A percentile compares a stretch with the other conserved stretches of the same genome.
phyloP scores from a whole-genome alignment of 257 asterid species.

The Gynochthodes officinalis region DNA sequence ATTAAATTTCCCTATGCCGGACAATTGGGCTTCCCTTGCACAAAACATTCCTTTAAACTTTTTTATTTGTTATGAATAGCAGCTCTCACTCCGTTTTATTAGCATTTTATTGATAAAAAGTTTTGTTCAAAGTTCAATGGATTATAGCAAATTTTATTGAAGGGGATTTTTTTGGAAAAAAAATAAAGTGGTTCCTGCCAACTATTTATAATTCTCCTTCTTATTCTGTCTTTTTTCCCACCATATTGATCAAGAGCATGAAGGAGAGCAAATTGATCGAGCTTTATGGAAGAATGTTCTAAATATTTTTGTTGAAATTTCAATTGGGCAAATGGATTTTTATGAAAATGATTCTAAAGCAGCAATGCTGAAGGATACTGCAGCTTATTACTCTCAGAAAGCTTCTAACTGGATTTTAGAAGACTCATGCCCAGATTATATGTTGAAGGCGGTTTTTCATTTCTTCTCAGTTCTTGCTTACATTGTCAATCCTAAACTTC shows the following conservation, averaged over 20 bases:
- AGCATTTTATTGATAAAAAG: background rate
- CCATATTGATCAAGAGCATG: slow-evolving; percentile 95
- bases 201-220: slow-evolving; percentile 4
- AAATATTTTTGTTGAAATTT: slow-evolving; percentile 95
- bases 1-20: background rate
- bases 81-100: background rate
- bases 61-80: background rate
- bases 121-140: background rate
- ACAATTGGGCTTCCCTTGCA: background rate
- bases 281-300: slow-evolving; percentile 86
- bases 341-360: slow-evolving; percentile 89
- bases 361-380: slow-evolving; percentile 76
- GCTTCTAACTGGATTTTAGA: slow-evolving; percentile 98
- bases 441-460: slow-evolving; percentile 58
- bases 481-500: background rate
- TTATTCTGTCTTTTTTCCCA: slow-evolving; percentile 13
- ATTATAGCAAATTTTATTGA: background rate
- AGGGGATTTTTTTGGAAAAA: background rate
- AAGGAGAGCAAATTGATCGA: slow-evolving; percentile 95
- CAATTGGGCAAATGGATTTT: slow-evolving; percentile 86
- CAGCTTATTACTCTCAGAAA: slow-evolving; percentile 94
- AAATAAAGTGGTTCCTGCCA: slow-evolving; percentile 1
- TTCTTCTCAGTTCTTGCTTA: background rate
- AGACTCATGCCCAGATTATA: slow-evolving; percentile 98
- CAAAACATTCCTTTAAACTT: background rate